Percentiles rank a stretch among this genome's conserved stretches.
Conservation (phyloP, 495 filamentous ascomycete species). For the Tuber aestivum region DNA sequence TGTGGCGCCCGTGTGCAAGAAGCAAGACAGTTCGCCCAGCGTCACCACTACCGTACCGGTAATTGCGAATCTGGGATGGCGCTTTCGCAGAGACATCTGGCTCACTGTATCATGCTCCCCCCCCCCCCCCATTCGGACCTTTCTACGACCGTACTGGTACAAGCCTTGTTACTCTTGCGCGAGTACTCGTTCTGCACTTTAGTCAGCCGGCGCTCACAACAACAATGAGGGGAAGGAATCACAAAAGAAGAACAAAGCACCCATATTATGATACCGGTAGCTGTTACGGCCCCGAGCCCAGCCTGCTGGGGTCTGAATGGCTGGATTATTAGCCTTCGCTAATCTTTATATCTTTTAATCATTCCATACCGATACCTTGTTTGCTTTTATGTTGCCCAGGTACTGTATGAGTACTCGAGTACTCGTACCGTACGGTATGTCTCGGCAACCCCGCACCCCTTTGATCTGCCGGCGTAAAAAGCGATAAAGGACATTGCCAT, state of each 20-base stretch:
- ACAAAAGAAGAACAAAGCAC: neutral
- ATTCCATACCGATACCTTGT: neutral
- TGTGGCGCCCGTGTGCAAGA: neutral
- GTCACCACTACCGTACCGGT: too few relatives aligned
- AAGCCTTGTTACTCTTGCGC: neutral
- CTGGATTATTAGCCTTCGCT: neutral
- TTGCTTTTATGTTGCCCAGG: neutral
- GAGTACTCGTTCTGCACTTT: neutral
- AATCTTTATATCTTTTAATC: neutral
- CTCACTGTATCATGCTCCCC: neutral
- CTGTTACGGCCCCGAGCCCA: neutral
- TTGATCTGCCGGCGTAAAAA: neutral
- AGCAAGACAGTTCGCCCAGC: neutral
- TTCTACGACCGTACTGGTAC: too few relatives aligned
- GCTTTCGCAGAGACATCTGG: neutral
- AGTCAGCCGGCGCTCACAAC: neutral
- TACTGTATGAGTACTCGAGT: neutral
- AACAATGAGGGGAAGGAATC: neutral
- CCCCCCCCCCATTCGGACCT: too few relatives aligned
- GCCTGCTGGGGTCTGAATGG: neutral
- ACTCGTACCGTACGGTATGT: too few relatives aligned
- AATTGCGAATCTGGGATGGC: conserved; percentile 2
- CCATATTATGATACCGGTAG: neutral
- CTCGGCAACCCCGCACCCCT: neutral
- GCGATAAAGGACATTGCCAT: neutral